Evolutionary conservation across 2,329 filamentous ascomycete species (phyloP).

Genomic region (Zalaria sp.): DNA sequence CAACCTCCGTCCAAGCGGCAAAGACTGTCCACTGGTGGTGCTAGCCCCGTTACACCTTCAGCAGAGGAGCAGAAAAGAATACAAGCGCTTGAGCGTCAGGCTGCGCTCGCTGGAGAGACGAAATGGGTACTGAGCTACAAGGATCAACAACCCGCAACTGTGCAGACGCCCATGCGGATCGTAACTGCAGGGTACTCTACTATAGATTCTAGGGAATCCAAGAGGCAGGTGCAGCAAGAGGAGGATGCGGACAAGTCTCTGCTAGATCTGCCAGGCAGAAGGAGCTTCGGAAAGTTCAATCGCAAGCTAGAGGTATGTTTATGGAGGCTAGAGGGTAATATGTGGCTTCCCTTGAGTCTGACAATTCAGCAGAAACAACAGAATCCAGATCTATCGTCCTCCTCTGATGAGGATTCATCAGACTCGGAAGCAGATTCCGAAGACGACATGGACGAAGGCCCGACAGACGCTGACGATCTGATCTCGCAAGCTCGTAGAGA

Average conservation of each 20-base stretch:
- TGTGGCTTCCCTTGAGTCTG: slow-evolving; percentile 10
- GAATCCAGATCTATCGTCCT: slow-evolving; percentile 17
- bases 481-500: slow-evolving; percentile 32
- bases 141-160: slow-evolving; percentile 23
- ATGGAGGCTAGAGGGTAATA: not conserved
- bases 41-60: not conserved
- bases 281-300: slow-evolving; percentile 37
- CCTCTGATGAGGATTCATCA: slow-evolving; percentile 21
- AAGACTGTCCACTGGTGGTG: not conserved
- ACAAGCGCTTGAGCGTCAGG: slow-evolving; percentile 42
- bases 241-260: slow-evolving; percentile 17
- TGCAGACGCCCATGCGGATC: slow-evolving; percentile 33
- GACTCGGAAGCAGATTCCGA: slow-evolving; percentile 12
- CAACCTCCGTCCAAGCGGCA: slow-evolving; percentile 3
- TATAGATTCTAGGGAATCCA: slow-evolving; percentile 24
- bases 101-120: slow-evolving; percentile 51
- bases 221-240: slow-evolving; percentile 7
- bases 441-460: slow-evolving; percentile 16
- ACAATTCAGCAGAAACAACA: slow-evolving; percentile 21
- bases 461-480: slow-evolving; percentile 27
- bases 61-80: slow-evolving; percentile 50
- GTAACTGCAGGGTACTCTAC: slow-evolving; percentile 47
- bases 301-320: slow-evolving; percentile 17
- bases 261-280: slow-evolving; percentile 23
- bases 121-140: slow-evolving; percentile 58